Evolutionary conservation across 208 protist species (phyloP).

Genomic region (Trypanosoma grayi): DNA sequence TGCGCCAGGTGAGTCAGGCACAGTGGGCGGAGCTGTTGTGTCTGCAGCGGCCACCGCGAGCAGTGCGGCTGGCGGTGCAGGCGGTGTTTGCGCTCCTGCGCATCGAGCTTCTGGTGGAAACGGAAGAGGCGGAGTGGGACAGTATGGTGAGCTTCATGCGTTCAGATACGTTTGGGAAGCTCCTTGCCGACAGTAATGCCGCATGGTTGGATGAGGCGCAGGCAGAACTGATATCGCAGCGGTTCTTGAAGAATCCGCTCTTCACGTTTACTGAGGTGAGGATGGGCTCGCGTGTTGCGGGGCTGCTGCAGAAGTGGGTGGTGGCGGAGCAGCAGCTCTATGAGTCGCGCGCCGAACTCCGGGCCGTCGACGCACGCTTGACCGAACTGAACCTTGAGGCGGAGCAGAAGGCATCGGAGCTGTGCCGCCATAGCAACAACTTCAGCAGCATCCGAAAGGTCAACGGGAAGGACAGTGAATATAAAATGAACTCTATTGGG

Average conservation of each 20-base stretch:
- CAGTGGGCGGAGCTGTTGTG: slow-evolving; percentile 5
- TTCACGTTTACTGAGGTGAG: slow-evolving; percentile 6
- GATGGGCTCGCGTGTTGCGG: background rate
- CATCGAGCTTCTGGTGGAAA: slow-evolving; percentile 19
- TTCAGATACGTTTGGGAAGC: slow-evolving; percentile 5
- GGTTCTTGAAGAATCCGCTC: slow-evolving; percentile 14
- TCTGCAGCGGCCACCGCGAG: background rate
- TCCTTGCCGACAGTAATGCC: slow-evolving; percentile 6
- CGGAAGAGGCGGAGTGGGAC: slow-evolving; percentile 24
- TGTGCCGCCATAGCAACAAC: background rate
- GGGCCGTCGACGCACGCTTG: slow-evolving; percentile 4
- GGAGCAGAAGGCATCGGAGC: background rate
- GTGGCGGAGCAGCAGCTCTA: slow-evolving; percentile 13
- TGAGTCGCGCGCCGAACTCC: slow-evolving; percentile 1
- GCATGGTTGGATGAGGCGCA: slow-evolving; percentile 14
- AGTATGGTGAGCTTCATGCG: slow-evolving; percentile 18
- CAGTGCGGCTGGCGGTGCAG: slow-evolving; percentile 2
- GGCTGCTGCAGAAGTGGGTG: slow-evolving; percentile 26
- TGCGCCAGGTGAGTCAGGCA: background rate
- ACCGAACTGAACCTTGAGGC: background rate
- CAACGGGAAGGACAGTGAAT: background rate
- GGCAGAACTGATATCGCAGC: slow-evolving; percentile 4
- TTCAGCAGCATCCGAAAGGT: background rate
- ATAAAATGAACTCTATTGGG: background rate
- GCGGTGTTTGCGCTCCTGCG: slow-evolving; percentile 21